phyloP scores from a whole-genome alignment of 2,329 filamentous ascomycete species.

The Westerdykella aurantiaca region DNA sequence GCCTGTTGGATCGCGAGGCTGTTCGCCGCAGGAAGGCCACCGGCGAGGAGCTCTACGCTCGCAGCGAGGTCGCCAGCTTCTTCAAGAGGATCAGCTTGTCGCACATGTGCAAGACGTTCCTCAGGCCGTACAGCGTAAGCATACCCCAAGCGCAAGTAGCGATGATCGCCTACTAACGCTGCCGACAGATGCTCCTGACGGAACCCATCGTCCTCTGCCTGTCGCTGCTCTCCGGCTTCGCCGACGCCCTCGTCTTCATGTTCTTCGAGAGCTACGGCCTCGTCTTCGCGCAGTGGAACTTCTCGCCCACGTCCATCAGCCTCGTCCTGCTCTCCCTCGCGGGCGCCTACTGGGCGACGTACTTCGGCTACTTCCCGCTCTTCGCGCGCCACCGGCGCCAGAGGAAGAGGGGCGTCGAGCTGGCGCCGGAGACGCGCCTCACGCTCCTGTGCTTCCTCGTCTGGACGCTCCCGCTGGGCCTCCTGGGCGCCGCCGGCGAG shows the following conservation, averaged over 20 bases:
- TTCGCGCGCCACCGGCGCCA: slow-evolving; percentile 42
- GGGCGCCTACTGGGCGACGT: slow-evolving; percentile 59
- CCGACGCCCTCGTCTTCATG: slow-evolving; percentile 70
- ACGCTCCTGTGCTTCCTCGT: slow-evolving; percentile 59
- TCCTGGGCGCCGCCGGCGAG: slow-evolving; percentile 55
- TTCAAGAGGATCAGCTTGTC: no score
- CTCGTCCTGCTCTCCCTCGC: slow-evolving; percentile 55
- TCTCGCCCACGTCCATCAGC: slow-evolving; percentile 52
- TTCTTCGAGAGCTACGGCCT: slow-evolving; percentile 65
- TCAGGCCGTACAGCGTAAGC: neutral
- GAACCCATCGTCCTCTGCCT: slow-evolving; percentile 67
- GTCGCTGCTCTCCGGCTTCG: slow-evolving; percentile 67
- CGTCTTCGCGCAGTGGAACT: slow-evolving; percentile 62
- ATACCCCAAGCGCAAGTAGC: no score
- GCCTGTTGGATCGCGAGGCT: slow-evolving; percentile 71
- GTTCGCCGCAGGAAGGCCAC: slow-evolving; percentile 57
- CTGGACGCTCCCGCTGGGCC: slow-evolving; percentile 57
- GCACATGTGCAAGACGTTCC: slow-evolving; percentile 7
- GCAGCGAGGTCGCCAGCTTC: slow-evolving; percentile 51
- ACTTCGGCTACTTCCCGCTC: slow-evolving; percentile 51
- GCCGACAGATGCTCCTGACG: slow-evolving; percentile 67
- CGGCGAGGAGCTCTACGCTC: slow-evolving; percentile 54
- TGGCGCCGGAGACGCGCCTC: slow-evolving; percentile 60
- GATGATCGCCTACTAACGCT: slow-evolving; percentile 39
- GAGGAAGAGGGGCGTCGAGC: slow-evolving; percentile 42